These are phyloP conservation scores for Penicillium polonicum DNA, from an alignment of 2,329 filamentous ascomycete species.

Conservation along the genomic window DNA sequence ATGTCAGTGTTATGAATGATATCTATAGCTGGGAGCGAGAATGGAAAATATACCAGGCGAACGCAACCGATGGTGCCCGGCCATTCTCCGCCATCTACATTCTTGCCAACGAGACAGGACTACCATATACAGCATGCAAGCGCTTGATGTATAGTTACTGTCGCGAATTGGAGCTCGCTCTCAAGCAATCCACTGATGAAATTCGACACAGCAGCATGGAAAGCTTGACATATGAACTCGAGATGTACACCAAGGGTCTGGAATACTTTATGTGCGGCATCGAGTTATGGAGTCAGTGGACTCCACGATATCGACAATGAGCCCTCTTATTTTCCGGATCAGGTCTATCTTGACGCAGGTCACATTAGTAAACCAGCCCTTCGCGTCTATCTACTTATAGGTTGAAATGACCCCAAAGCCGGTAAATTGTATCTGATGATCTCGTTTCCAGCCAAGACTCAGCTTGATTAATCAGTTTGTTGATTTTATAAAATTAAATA, in stretches of 20 bases:
- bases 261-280: constrained; percentile 23
- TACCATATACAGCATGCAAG: constrained; percentile 18
- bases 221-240: constrained; percentile 8
- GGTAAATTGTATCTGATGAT: too few relatives aligned
- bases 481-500: too few relatives aligned
- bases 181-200: constrained; percentile 7
- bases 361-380: neutral
- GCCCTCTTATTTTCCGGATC: neutral
- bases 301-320: constrained; percentile 17
- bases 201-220: neutral
- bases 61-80: constrained; percentile 13
- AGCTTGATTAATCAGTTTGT: too few relatives aligned
- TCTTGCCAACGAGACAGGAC: constrained; percentile 17
- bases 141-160: constrained; percentile 20
- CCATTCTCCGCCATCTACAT: constrained; percentile 20
- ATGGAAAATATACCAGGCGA: constrained; percentile 16
- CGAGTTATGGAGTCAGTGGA: constrained; percentile 22
- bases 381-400: neutral
- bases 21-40: constrained; percentile 24
- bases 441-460: too few relatives aligned
- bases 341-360: neutral
- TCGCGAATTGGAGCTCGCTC: constrained; percentile 17
- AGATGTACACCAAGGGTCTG: constrained; percentile 15
- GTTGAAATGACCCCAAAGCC: too few relatives aligned
- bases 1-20: constrained; percentile 20